Evolutionary conservation across 2,329 filamentous ascomycete genomes (phyloP), one percentile per base, ranked within the genome.

Genomic region (Lasiodiplodia sp.): DNA sequence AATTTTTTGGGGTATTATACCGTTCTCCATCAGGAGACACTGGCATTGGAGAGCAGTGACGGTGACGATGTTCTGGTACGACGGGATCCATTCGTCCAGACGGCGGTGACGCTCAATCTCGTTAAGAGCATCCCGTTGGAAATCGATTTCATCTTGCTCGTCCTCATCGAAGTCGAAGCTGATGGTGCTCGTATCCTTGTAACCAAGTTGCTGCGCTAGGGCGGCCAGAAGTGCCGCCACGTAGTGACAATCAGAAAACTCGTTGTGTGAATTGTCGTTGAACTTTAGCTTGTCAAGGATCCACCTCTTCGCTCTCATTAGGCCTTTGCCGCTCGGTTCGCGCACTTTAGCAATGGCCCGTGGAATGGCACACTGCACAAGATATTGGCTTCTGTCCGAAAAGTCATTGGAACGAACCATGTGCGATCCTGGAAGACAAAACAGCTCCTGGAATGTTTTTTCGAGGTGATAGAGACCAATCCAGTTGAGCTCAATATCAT

Each of bases 321-420:
- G 94, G 66, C 94, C 94, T 74, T 89, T 91, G 47, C 93, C 92
- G 67, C 90, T 86, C 49, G 84, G 83, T 74, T 95, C 91, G 63
- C 93, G 89, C 58, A 98, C 88, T 71, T 88, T 87, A 2, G 94
- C 88, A 71, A 99, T 91, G 7, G 94, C 92, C 71, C 88, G 87
- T 0, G 94, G 90, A 66, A 99, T 96, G 14, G 92, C 89, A 72
- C 91, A 90, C 73, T 97, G 93, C 7, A 98, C 88, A 56, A 91
- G 86, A 79, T 98, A 99, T 71, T 91, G 88, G 64, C 91, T 90
- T 73, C 94, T 92, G 79, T 98, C 92, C 0, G 89, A 88, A 76
- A 98, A 99, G 78, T 99, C 92, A 74, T 99, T 99, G 0, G 94
- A 92, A 28, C 89, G 87, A 2, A 94, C 93, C 82, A 94, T 95